Evolutionary conservation across 2,329 filamentous ascomycete genomes (phyloP), one percentile per base, ranked within the genome.

Genomic region (Aspergillus sp.): DNA sequence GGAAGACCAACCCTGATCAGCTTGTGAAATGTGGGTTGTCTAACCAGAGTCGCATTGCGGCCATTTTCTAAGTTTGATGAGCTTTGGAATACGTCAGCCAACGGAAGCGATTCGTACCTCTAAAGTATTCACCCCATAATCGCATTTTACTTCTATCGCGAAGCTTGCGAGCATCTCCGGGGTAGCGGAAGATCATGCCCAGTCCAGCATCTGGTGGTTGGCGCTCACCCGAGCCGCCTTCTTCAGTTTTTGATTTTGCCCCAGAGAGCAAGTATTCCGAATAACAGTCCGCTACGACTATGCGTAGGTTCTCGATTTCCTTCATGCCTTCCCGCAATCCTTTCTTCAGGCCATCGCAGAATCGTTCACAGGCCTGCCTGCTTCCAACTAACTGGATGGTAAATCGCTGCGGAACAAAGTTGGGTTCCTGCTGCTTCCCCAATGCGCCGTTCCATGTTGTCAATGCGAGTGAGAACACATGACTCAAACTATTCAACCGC

Each of bases 11-110:
- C 93, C 42, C 93, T 83, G 51, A 98, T 95, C 39, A 98, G 80
- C 66, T 97, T 96, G 71, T 97, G 93, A 59, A 97, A 97, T 27
- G 93, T 97, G 4, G 93, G 91, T 63, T 98, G 93, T 45, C 93
- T 86, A 46, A 98, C 85, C 41, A 98, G 72, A 1, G 90, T 97
- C 42, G 86, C 81, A 67, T 95, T 97, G 45, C 93, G 83, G 40
- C 93, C 93, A 61, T 97, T 97, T 63, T 97, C 93, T 76, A 48
- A 33, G 40, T 12, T 34, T 32, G 10, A 28, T 34, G 31, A 50
- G 31, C 30, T 38, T 56, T 47, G 56, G 46, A 39, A 36, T 36
- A 35, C n/a, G 28, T 4, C 34, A 27, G 26, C 10, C 50, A 36
- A 38, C 32, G 8, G 26, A 27, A 38, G 7, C 34, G 30, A 32